Evolutionary conservation across 768 basidiomycete species (phyloP), one percentile per base, ranked within the genome.

Genomic region (Cantharellus cinnabarinus): DNA sequence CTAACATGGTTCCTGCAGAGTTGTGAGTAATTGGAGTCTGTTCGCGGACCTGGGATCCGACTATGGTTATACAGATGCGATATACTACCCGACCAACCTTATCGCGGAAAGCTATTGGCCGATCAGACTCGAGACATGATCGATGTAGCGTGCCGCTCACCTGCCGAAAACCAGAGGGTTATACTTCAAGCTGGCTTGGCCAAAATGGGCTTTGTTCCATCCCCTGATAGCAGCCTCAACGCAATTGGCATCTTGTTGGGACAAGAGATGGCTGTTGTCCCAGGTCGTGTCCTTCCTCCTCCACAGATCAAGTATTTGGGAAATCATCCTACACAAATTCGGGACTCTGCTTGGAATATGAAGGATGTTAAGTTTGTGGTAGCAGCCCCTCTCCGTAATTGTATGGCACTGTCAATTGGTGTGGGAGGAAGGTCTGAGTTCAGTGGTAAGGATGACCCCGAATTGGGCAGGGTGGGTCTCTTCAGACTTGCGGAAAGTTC

Each of bases 321-420:
- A 10, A 68, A 69, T 40, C 51, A 44, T 5, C 29, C 44, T 4
- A 62, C 63, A 2, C 75, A 79, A 3, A 70, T 65, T 41, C 77
- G 82, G 40, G 69, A 65, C 55, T 88, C 81, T 0, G 76, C 77
- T 42, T 89, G 87, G 87, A 89, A 89, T 62, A 80, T 88, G 57
- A 66, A 76, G 53, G 73, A 75, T 50, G 80, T 83, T 64, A 78
- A 76, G 63, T 89, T 89, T 65, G 70, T 77, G 2, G 69, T 66
- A 35, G 83, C 83, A 5, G 79, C 73, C 4, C 68, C 64, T 10
- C 68, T 89, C 55, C 71, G 71, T 34, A 77, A 76, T 34, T 87
- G 85, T 83, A 77, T 74, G 1, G 81, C 87, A 5, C 70, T 89
- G 10, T 70, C 86, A 50, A 78, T 89, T 63, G 70, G 73, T 59